Conservation (phyloP, 495 filamentous ascomycete species). For the Aspergillus carlsbadensis region DNA sequence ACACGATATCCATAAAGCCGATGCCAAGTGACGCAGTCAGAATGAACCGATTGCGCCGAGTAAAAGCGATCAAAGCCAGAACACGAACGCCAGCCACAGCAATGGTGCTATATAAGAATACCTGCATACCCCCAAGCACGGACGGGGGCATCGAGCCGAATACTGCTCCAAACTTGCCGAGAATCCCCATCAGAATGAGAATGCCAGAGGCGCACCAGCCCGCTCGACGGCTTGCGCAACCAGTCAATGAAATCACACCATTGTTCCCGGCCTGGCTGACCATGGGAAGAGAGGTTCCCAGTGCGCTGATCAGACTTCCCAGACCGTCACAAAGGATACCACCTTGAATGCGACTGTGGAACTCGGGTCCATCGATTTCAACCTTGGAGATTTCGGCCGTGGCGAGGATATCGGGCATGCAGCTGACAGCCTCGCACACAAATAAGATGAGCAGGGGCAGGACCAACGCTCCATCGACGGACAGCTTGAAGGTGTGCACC, state of each 20-base stretch:
- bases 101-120: conserved; percentile 78
- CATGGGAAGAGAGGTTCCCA: conserved; percentile 77
- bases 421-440: conserved; percentile 67
- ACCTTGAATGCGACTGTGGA: conserved; percentile 82
- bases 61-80: conserved; percentile 70
- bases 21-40: conserved; percentile 69
- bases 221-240: conserved; percentile 62
- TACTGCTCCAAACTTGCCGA: conserved; percentile 80
- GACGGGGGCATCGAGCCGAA: conserved; percentile 76
- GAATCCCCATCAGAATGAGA: conserved; percentile 77
- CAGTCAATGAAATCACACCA: conserved; percentile 78
- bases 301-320: conserved; percentile 71
- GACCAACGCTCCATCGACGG: conserved; percentile 75
- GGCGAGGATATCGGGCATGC: conserved; percentile 80
- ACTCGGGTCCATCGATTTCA: conserved; percentile 70
- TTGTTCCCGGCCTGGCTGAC: conserved; percentile 78
- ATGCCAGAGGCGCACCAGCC: conserved; percentile 54
- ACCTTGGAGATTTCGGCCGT: conserved; percentile 75
- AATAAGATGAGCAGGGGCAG: conserved; percentile 64
- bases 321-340: conserved; percentile 78
- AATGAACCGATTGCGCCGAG: conserved; percentile 78
- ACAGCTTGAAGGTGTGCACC: conserved; percentile 77
- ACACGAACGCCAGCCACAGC: conserved; percentile 79
- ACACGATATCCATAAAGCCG: conserved; percentile 74
- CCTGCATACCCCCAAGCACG: conserved; percentile 84